phyloP scores from a whole-genome alignment of 352 stramenopile genomes.

The Phytophthora palmivora region DNA sequence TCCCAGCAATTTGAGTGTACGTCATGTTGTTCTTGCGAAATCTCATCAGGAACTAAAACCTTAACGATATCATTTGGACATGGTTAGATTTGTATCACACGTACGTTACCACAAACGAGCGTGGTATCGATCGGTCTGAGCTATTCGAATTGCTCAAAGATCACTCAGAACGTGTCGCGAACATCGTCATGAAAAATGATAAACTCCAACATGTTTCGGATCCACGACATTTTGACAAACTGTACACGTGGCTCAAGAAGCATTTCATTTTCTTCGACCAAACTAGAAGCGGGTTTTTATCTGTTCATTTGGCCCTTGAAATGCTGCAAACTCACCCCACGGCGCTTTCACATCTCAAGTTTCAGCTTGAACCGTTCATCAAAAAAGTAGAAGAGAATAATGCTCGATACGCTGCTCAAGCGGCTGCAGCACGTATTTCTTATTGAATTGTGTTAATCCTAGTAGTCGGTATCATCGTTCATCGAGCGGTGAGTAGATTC shows the following conservation, averaged over 20 bases:
- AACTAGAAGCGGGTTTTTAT: conserved; percentile 43
- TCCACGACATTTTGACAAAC: conserved; percentile 58
- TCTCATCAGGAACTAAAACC: background rate
- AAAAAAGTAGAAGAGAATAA: conserved; percentile 57
- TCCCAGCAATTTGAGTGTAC: conserved; percentile 69
- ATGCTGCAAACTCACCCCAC: conserved; percentile 56
- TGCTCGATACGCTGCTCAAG: conserved; percentile 50
- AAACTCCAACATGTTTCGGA: conserved; percentile 32
- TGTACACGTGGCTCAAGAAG: conserved; percentile 84
- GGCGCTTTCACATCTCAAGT: conserved; percentile 48
- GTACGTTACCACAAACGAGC: conserved; percentile 60
- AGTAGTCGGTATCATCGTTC: conserved; percentile 29
- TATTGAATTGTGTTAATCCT: conserved; percentile 22
- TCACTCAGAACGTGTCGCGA: conserved; percentile 38
- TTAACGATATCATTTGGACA: too few species aligned
- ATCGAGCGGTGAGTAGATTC: conserved; percentile 7
- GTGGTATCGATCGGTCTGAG: conserved; percentile 61
- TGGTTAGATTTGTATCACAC: conserved; percentile 59
- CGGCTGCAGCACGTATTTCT: conserved; percentile 30
- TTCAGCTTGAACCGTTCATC: conserved; percentile 57
- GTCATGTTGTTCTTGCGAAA: conserved; percentile 1
- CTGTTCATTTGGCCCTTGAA: conserved; percentile 40
- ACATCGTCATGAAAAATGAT: conserved; percentile 26
- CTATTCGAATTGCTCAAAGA: conserved; percentile 67
- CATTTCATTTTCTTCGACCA: conserved; percentile 60